Base-by-base conservation (phyloP, 1,139 yeast genomes). In the Eremothecium sinecaudum region DNA sequence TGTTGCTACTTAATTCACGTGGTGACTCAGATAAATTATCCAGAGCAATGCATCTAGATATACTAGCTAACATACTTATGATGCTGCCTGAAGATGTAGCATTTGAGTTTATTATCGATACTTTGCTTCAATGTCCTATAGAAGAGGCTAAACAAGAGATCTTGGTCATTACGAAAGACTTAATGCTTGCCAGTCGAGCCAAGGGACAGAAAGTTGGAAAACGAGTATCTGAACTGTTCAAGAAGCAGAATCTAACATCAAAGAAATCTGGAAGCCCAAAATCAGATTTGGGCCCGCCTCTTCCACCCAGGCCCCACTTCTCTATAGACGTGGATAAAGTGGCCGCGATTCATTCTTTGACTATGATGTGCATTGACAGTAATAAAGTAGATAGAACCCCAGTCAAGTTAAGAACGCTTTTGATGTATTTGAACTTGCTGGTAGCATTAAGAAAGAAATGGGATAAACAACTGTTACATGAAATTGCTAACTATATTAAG, bases 111-210 rank as follows among this genome's bases (percentile, higher is more conserved):
- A 62, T 83, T 14, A 51, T 66, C 25, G 90, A 82, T 51, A 69
- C 90, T 0, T 63, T 87, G 38, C 61, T 64, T 22, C 65, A 71
- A 37, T 82, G 93, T 50, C 93, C 94, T 2, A 76, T 66, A 52
- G 72, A 67, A 27, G 66, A 67, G 28, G 70, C 73, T 15, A 74
- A 75, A 44, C 67, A 75, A 18, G 73, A 74, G 3, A 61, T 78
- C 32, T 67, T 82, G 11, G 73, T 78, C 3, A 71, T 82, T 18
- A 66, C 83, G 46, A 84, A 80, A 52, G 81, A 76, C 43, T 63
- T 83, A 40, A 59, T 73, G 44, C 53, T 66, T 18, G 60, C 65
- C 40, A 37, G 40, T 6, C 20, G 41, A 16, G 21, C 7, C 21
- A 8, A 10, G 7, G 10, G 21, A 19, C 21, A 19, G 7, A 10